Conservation (phyloP, 169 alveolate species). For the Eimeria tenella region DNA sequence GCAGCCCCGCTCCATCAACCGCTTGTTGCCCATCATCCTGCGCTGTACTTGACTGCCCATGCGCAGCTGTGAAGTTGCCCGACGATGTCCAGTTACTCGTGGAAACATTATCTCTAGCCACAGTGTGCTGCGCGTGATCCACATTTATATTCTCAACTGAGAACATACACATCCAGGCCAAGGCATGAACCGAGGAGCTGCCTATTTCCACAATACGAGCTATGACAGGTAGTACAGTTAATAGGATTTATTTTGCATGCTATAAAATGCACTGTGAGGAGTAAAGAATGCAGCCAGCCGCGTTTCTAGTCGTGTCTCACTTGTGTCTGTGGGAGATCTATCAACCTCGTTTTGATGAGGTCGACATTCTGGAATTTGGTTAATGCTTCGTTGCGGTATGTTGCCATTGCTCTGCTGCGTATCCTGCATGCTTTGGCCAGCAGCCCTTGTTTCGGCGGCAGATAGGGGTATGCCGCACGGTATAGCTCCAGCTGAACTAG, state of each 20-base stretch:
- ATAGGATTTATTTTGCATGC: no score
- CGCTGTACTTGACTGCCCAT: not conserved
- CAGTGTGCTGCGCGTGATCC: not conserved
- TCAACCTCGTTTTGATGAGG: no score
- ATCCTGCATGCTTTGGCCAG: not conserved
- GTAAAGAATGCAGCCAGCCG: no score
- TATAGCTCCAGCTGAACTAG: not conserved
- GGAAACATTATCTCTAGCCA: not conserved
- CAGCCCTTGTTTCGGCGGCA: not conserved
- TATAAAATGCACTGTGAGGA: no score
- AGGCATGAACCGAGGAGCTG: no score
- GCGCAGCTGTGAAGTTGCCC: not conserved
- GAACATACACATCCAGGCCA: not conserved
- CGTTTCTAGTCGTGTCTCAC: no score
- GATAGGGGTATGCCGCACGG: not conserved
- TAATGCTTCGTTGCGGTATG: not conserved
- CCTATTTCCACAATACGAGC: no score
- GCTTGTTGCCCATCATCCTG: conserved; percentile 12
- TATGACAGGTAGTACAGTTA: no score
- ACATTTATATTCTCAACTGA: not conserved
- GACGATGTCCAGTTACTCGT: not conserved
- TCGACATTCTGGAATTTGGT: no score
- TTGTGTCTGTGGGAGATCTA: no score
- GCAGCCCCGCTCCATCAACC: not conserved
- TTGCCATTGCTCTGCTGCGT: not conserved